Conservation (phyloP, 2,329 filamentous ascomycete genomes). For the Colletotrichum higginsianum region DNA sequence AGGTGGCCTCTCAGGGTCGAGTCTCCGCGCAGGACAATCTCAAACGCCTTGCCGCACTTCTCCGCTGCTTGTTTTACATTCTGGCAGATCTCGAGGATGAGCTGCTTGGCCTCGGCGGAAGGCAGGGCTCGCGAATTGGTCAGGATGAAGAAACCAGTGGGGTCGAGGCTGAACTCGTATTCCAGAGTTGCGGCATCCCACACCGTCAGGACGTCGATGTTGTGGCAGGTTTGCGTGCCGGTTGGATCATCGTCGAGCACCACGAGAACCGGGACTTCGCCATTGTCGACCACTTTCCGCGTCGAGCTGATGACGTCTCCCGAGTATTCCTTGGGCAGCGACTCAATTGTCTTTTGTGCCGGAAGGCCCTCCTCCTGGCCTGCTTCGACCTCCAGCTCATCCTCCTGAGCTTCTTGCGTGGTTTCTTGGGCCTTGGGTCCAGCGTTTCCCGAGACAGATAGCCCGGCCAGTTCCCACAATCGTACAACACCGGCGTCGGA, state of each 20-base stretch:
- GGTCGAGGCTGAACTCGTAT: slow-evolving; percentile 38
- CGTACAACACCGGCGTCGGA: slow-evolving; percentile 53
- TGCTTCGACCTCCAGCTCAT: neutral
- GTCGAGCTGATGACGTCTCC: slow-evolving; percentile 45
- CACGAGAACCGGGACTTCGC: slow-evolving; percentile 50
- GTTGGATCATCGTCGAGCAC: slow-evolving; percentile 70
- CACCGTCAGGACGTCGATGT: slow-evolving; percentile 68
- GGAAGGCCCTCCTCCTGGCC: slow-evolving; percentile 38
- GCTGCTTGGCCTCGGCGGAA: slow-evolving; percentile 59
- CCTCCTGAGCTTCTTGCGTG: neutral
- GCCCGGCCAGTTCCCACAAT: slow-evolving; percentile 55
- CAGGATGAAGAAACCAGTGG: slow-evolving; percentile 71
- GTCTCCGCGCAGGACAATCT: slow-evolving; percentile 71
- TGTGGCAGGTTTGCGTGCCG: slow-evolving; percentile 74
- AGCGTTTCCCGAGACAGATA: slow-evolving; percentile 44
- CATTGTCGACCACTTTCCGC: slow-evolving; percentile 40
- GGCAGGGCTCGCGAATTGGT: slow-evolving; percentile 72
- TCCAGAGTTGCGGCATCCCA: slow-evolving; percentile 58
- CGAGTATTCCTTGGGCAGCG: slow-evolving; percentile 45
- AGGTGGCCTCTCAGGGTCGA: slow-evolving; percentile 72
- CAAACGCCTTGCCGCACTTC: slow-evolving; percentile 57
- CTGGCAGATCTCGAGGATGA: slow-evolving; percentile 66
- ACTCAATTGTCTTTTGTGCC: slow-evolving; percentile 44
- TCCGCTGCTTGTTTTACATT: slow-evolving; percentile 63
- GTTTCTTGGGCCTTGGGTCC: slow-evolving; percentile 13